Evolutionary conservation across 2,329 filamentous ascomycete genomes (phyloP).

Genomic region (Penicillium sp.): DNA sequence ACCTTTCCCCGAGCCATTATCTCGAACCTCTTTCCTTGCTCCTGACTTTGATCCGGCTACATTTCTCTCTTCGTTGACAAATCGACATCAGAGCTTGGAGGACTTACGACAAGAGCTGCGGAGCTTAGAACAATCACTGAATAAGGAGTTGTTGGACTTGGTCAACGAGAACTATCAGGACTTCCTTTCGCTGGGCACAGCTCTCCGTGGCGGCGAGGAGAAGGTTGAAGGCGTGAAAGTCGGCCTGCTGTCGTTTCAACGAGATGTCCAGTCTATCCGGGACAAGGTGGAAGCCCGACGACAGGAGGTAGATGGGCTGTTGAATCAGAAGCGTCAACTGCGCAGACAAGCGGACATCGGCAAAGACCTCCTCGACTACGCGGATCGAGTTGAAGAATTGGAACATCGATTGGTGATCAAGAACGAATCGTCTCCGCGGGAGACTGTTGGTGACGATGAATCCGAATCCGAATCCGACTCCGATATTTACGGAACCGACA

Average conservation of each 20-base stretch:
- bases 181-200: conserved; percentile 81
- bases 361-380: conserved; percentile 52
- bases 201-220: conserved; percentile 85
- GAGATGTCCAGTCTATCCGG: conserved; percentile 78
- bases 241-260: conserved; percentile 80
- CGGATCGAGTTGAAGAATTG: conserved; percentile 60
- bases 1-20: conserved; percentile 85
- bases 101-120: conserved; percentile 87
- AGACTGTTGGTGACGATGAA: conserved; percentile 2
- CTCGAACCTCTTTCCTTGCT: conserved; percentile 79
- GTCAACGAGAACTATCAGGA: conserved; percentile 95
- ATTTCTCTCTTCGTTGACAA: conserved; percentile 81
- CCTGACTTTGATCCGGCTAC: conserved; percentile 75
- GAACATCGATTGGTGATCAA: conserved; percentile 72
- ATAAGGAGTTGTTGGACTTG: conserved; percentile 85
- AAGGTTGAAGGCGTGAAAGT: conserved; percentile 88
- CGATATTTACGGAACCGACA: conserved; percentile 41
- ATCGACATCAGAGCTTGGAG: conserved; percentile 94
- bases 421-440: conserved; percentile 31
- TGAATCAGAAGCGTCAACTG: conserved; percentile 70
- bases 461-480: conserved; percentile 37
- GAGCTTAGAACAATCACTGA: conserved; percentile 76
- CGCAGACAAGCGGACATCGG: conserved; percentile 66
- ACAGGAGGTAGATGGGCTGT: conserved; percentile 64
- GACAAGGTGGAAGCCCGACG: conserved; percentile 66